Conservation (phyloP, 352 stramenopile genomes). For the Thalassiosira hispida region DNA sequence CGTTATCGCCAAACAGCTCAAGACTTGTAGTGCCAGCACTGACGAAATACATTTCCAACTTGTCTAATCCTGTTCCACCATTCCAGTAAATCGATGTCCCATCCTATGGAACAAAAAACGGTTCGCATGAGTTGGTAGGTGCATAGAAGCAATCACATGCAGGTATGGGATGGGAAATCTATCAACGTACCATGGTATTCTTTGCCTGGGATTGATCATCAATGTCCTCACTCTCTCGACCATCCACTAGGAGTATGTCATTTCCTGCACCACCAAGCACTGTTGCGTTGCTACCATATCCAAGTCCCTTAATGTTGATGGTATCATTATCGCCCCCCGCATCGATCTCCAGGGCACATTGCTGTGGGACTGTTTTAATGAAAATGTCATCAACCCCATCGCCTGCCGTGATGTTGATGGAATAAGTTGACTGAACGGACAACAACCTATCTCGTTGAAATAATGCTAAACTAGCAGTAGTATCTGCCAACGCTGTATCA, state of each 20-base stretch:
- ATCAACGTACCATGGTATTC: no score
- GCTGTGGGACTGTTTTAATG: neutral
- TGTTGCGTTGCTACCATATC: no score
- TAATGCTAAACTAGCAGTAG: no score
- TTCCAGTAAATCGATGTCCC: slow-evolving; percentile 13
- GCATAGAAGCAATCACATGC: no score
- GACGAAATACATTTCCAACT: slow-evolving; percentile 22
- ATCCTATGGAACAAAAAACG: no score
- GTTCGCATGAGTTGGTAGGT: no score
- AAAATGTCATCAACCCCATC: slow-evolving; percentile 17
- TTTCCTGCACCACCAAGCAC: slow-evolving; percentile 7
- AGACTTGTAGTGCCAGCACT: slow-evolving; percentile 21
- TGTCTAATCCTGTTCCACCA: slow-evolving; percentile 28
- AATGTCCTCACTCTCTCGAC: no score
- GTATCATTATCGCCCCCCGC: no score
- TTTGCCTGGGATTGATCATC: slow-evolving; percentile 1
- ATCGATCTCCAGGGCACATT: no score
- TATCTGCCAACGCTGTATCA: no score
- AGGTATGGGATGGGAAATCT: no score
- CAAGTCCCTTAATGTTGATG: no score
- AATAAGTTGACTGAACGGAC: neutral
- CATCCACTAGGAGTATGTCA: slow-evolving; percentile 21
- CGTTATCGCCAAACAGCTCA: slow-evolving; percentile 24
- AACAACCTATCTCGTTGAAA: neutral
- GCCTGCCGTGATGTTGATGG: neutral